phyloP scores from a whole-genome alignment of 768 basidiomycete genomes.

The Crucibulum laeve region DNA sequence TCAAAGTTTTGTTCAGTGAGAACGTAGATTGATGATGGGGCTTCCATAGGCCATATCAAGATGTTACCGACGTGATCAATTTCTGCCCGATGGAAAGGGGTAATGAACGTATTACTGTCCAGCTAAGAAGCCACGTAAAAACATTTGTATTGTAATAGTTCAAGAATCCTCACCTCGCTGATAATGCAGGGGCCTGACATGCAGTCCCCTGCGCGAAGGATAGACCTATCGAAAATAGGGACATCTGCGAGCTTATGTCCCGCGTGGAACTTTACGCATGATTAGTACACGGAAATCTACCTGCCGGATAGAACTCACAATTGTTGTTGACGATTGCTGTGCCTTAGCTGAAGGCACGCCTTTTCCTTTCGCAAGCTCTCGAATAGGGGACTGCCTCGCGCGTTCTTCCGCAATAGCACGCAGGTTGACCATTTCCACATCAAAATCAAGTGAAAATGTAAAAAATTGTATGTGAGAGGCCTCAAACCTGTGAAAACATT shows the following conservation, averaged over 20 bases:
- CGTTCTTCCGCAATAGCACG: slow-evolving; percentile 12
- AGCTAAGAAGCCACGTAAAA: slow-evolving; percentile 8
- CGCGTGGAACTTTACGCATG: slow-evolving; percentile 13
- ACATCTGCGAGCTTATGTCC: slow-evolving; percentile 13
- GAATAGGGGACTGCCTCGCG: too few relatives aligned
- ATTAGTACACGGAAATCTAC: too few relatives aligned
- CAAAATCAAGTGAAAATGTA: slow-evolving; percentile 19
- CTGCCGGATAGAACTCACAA: too few relatives aligned
- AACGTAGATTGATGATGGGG: too few relatives aligned
- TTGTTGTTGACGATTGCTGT: too few relatives aligned
- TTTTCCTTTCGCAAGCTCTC: too few relatives aligned
- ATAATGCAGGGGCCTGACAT: slow-evolving; percentile 20
- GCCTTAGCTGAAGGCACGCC: too few relatives aligned
- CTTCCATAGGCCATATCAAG: slow-evolving; percentile 16
- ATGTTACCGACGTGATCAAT: slow-evolving; percentile 22
- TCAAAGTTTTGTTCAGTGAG: neutral
- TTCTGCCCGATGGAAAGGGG: slow-evolving; percentile 19
- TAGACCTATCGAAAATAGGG: slow-evolving; percentile 19
- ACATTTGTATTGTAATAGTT: neutral
- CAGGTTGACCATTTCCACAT: slow-evolving; percentile 18
- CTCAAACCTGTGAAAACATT: slow-evolving; percentile 14
- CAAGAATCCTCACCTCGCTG: slow-evolving; percentile 12
- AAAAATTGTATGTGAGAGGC: slow-evolving; percentile 17
- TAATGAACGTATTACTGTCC: slow-evolving; percentile 20
- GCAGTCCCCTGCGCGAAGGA: slow-evolving; percentile 14